Evolutionary conservation across 2,329 filamentous ascomycete genomes (phyloP).

Genomic region (Colletotrichum viniferum): DNA sequence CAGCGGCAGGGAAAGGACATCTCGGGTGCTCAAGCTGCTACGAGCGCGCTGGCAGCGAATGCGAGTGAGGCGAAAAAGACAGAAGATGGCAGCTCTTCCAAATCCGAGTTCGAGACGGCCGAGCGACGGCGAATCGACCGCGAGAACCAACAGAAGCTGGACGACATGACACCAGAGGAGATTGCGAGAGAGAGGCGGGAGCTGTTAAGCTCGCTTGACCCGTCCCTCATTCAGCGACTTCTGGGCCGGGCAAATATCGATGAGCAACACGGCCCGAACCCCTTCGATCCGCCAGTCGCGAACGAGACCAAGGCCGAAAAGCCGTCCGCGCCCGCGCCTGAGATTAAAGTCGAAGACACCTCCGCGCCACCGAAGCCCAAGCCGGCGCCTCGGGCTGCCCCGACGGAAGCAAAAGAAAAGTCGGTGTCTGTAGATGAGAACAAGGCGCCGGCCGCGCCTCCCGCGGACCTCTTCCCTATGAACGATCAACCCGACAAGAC

Average conservation of each 20-base stretch:
- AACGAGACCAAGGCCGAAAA: background rate
- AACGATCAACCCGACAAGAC: slow-evolving; percentile 42
- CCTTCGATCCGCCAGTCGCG: slow-evolving; percentile 41
- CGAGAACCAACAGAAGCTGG: slow-evolving; percentile 78
- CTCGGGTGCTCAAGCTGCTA: slow-evolving; percentile 28
- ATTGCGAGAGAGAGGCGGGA: slow-evolving; percentile 83
- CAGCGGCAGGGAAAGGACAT: slow-evolving; percentile 48
- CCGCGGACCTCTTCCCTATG: slow-evolving; percentile 47
- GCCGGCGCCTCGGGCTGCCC: background rate
- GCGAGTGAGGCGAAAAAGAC: slow-evolving; percentile 7
- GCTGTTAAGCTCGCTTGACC: slow-evolving; percentile 77
- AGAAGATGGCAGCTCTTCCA: slow-evolving; percentile 20
- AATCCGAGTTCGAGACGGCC: slow-evolving; percentile 43
- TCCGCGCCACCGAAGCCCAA: slow-evolving; percentile 24
- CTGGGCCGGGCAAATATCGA: slow-evolving; percentile 79
- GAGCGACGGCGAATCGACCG: slow-evolving; percentile 79
- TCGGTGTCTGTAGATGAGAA: slow-evolving; percentile 41
- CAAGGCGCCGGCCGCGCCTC: slow-evolving; percentile 43
- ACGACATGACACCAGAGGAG: slow-evolving; percentile 79
- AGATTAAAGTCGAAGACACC: slow-evolving; percentile 40
- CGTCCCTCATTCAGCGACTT: slow-evolving; percentile 76
- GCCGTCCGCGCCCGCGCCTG: slow-evolving; percentile 27
- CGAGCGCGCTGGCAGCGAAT: background rate
- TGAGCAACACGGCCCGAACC: slow-evolving; percentile 50
- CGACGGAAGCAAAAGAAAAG: background rate